A percentile compares a stretch with the other conserved stretches of the same genome.
Evolutionary conservation across 192 early-diverging fungal species (phyloP).

Genomic region (Entomortierella chlamydospora): DNA sequence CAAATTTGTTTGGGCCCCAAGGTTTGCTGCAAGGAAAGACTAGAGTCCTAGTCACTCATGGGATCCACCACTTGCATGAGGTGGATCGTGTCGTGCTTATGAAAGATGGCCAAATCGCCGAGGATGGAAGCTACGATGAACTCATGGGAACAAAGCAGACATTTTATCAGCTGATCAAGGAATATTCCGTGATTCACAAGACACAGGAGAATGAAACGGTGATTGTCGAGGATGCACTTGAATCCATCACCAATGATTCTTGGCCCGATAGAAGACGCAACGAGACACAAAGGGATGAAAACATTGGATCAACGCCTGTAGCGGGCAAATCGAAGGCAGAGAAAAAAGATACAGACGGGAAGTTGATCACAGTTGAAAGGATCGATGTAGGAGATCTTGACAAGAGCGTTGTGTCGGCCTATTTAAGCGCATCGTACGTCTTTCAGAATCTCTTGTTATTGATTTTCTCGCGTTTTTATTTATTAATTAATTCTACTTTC

Average conservation of each 20-base stretch:
- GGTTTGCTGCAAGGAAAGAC: constrained; percentile 60
- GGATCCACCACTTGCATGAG: constrained; percentile 57
- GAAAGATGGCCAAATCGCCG: constrained; percentile 57
- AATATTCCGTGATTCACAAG: constrained; percentile 41
- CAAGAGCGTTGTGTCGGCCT: constrained; percentile 26
- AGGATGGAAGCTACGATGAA: constrained; percentile 62
- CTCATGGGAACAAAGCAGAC: constrained; percentile 56
- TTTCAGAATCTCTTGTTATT: too few species aligned
- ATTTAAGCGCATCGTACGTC: constrained; percentile 36
- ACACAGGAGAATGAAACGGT: not conserved
- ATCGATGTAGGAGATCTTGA: constrained; percentile 1
- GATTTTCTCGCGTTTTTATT: not conserved
- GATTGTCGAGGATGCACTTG: not conserved
- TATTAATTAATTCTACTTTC: not conserved
- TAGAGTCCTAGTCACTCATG: constrained; percentile 68
- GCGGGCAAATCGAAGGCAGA: not conserved
- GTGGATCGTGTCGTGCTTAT: constrained; percentile 62
- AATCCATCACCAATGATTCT: not conserved
- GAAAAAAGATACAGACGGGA: constrained; percentile 5
- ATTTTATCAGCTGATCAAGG: constrained; percentile 54
- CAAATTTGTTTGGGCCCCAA: constrained; percentile 34
- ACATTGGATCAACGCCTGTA: not conserved
- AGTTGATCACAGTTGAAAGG: constrained; percentile 12
- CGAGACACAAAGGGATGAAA: not conserved
- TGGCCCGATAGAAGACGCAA: not conserved